Evolutionary conservation across 1,139 yeast genomes (phyloP), one percentile per base, ranked within the genome.

Genomic region (Taphrina sp.): DNA sequence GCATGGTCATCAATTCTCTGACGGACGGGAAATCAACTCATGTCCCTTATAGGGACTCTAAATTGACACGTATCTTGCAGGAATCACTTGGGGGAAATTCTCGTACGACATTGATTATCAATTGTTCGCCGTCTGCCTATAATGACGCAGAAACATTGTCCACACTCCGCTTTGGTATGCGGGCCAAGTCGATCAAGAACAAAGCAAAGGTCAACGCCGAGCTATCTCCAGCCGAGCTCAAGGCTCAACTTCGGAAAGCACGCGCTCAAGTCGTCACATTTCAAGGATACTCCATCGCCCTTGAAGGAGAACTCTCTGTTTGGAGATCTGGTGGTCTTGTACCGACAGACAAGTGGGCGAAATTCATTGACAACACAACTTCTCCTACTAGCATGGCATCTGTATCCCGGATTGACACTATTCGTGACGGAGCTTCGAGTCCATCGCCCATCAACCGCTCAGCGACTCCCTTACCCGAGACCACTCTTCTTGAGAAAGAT

Each of bases 71-170:
- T 59, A 81, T 89, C 12, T 70, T 89, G 39, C 95, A 87, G 67
- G 95, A 87, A 64, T 82, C 95, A 0, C 72, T 89, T 23, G 95
- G 95, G 2, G 96, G 96, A 1, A 88, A 89, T 67, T 82, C 94
- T 1, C 74, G 92, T 58, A 89, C 96, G 0, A 80, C 88, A 1
- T 73, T 89, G 52, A 82, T 89, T 34, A 76, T 89, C 46, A 86
- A 83, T 63, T 85, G 95, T 61, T 85, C 95, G 0, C 87, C 92
- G 0, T 77, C 85, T 0, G 68, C 75, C 0, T 65, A 68, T 34
- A 82, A 88, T 65, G 83, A 77, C 58, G 67, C 71, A 17, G 95
- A 88, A 66, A 86, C 95, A 0, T 62, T 87, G 12, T 82, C 92
- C 3, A 84, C 95, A 0, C 71, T 89, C 56, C 70, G 95, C 54